Base-by-base conservation (phyloP, 2,329 filamentous ascomycete species). In the Xylogone sp. region DNA sequence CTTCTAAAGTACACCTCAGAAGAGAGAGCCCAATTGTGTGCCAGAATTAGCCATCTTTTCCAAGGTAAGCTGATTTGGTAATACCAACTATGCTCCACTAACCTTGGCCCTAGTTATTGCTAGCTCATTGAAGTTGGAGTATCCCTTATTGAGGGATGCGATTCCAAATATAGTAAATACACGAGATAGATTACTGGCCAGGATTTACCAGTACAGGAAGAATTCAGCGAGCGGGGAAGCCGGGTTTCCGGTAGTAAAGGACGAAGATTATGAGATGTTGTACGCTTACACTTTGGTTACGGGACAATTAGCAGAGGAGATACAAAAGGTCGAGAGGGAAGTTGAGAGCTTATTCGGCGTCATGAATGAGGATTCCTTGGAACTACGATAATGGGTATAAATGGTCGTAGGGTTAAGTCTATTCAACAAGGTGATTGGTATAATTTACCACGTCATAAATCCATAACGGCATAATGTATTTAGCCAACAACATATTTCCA, bases 121-220 rank as follows among this genome's bases (percentile, higher is more conserved):
- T 1, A 94, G 88, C 42, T 96, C 89, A 13, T 84, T 97, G 72
- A 96, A 96, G 76, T 79, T 97, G 8, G 92, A 96, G 70, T 97
- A 96, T 62, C 92, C 94, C 0, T 16, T 39, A 18, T 77, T 99
- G 53, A 93, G 88, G 31, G 91, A 97, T 64, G 89, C 88, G 12
- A 77, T 97, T 42, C 94, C 94, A 0, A 91, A 86, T 55, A 88
- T 95, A 27, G 83, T 88, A 46, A 83, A 88, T 65, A 84, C 86
- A 42, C 82, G 94, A 56, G 92, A 99, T 65, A 78, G 88, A 53
- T 74, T 97, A 44, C 76, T 99, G 20, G 88, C 90, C 19, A 93
- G 90, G 70, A 88, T 97, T 39, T 94, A 95, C 62, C 83, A 87
- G 62, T 97, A 94, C 69, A 78, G 93, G 51, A 86, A 88, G 65